phyloP scores from a whole-genome alignment of 352 stramenopile species.

The Phytophthora podocarpi region DNA sequence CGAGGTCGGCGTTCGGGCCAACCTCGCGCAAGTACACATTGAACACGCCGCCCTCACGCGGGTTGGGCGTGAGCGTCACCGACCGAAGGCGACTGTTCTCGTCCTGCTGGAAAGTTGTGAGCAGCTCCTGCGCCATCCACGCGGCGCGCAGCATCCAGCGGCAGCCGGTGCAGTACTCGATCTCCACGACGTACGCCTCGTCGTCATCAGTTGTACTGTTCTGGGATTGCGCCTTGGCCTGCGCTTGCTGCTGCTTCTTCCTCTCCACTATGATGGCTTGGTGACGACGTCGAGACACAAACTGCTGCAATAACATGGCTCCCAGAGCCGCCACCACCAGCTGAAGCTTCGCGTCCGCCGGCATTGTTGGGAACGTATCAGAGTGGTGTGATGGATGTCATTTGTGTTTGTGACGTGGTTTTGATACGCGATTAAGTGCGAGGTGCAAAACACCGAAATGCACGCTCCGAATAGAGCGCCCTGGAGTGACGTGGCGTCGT shows the following conservation, averaged over 20 bases:
- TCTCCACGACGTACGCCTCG: slow-evolving; percentile 75
- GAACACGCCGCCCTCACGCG: slow-evolving; percentile 65
- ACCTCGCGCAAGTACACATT: slow-evolving; percentile 62
- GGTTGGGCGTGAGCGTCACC: slow-evolving; percentile 70
- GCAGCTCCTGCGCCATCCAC: slow-evolving; percentile 92
- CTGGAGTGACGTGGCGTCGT: slow-evolving; percentile 29
- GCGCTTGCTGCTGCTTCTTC: slow-evolving; percentile 9
- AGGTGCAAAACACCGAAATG: slow-evolving; percentile 18
- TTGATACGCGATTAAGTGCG: slow-evolving; percentile 13
- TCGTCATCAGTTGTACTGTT: background rate
- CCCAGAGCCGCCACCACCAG: slow-evolving; percentile 31
- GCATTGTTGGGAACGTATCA: slow-evolving; percentile 22
- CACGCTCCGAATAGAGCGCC: slow-evolving; percentile 10
- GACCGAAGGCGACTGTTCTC: slow-evolving; percentile 47
- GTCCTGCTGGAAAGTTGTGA: slow-evolving; percentile 92
- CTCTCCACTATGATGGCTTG: slow-evolving; percentile 6
- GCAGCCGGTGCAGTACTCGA: slow-evolving; percentile 93
- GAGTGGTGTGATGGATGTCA: background rate
- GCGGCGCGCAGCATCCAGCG: slow-evolving; percentile 89
- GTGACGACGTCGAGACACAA: slow-evolving; percentile 22
- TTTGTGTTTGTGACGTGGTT: too few species aligned
- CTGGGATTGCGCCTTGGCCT: background rate
- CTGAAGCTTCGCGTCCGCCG: slow-evolving; percentile 27
- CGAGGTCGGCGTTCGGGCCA: slow-evolving; percentile 29
- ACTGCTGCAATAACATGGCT: slow-evolving; percentile 54